Conservation (phyloP, 768 basidiomycete species). For the Pleurotus platypus region DNA sequence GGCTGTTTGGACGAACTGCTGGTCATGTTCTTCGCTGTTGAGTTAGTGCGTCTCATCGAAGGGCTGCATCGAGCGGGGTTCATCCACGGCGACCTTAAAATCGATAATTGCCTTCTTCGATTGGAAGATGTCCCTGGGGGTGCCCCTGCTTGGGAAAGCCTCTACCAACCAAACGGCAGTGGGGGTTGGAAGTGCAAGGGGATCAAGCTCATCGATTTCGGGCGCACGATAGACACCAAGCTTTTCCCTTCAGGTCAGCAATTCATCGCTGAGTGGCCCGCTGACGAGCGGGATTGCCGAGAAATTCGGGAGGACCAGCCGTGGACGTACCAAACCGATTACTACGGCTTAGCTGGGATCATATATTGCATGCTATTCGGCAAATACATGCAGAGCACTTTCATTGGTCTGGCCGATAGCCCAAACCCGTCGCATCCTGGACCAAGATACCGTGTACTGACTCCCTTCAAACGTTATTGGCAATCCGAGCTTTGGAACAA, state of each 20-base stretch:
- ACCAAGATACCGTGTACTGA: constrained; percentile 59
- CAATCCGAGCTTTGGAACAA: constrained; percentile 83
- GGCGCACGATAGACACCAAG: constrained; percentile 85
- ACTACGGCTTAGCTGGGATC: constrained; percentile 92
- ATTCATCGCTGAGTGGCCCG: constrained; percentile 85
- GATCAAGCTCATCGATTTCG: constrained; percentile 93
- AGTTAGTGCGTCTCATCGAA: constrained; percentile 80
- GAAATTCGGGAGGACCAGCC: constrained; percentile 81
- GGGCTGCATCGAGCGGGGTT: constrained; percentile 79
- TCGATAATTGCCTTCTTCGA: constrained; percentile 96
- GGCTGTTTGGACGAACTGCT: constrained; percentile 89
- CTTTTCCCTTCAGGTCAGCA: constrained; percentile 78
- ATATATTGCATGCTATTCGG: constrained; percentile 96
- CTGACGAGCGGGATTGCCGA: constrained; percentile 88
- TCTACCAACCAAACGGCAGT: constrained; percentile 76
- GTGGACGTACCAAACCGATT: constrained; percentile 97
- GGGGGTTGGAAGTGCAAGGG: constrained; percentile 89
- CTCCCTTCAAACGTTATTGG: constrained; percentile 93
- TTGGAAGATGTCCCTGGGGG: constrained; percentile 80
- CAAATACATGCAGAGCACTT: constrained; percentile 83
- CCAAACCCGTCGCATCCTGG: constrained; percentile 18
- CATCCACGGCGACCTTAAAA: constrained; percentile 98
- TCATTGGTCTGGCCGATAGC: constrained; percentile 35
- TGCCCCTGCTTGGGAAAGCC: constrained; percentile 61
- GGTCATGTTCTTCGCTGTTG: constrained; percentile 92